phyloP scores from a whole-genome alignment of 2,329 filamentous ascomycete species.

The Fusarium nurragi region DNA sequence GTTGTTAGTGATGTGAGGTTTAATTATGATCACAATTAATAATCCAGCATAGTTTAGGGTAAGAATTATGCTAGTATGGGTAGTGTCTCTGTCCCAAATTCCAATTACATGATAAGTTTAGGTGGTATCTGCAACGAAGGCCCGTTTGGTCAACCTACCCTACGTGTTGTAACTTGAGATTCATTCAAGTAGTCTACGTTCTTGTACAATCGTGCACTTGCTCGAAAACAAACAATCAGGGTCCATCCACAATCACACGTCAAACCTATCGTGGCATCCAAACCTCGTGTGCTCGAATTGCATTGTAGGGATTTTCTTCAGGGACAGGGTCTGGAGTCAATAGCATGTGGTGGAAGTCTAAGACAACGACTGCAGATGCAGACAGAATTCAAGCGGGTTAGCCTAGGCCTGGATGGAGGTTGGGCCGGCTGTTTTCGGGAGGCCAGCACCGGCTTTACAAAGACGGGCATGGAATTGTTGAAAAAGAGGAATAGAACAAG shows the following conservation, averaged over 20 bases:
- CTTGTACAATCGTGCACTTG: neutral
- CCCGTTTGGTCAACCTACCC: too few species aligned
- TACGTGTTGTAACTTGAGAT: neutral
- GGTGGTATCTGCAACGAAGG: neutral
- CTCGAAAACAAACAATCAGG: slow-evolving; percentile 15
- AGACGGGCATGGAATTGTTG: slow-evolving; percentile 4
- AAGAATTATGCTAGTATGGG: neutral
- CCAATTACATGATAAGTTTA: neutral
- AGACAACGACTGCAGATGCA: slow-evolving; percentile 28
- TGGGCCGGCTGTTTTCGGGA: slow-evolving; percentile 22
- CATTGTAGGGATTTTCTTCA: slow-evolving; percentile 2
- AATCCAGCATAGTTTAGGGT: neutral
- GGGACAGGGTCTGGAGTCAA: slow-evolving; percentile 35
- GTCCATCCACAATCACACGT: slow-evolving; percentile 34
- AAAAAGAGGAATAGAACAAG: slow-evolving; percentile 22
- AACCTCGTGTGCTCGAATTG: neutral
- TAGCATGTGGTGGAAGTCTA: slow-evolving; percentile 32
- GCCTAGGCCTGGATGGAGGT: neutral
- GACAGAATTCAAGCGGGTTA: neutral
- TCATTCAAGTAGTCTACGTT: too few species aligned
- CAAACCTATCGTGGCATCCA: slow-evolving; percentile 1
- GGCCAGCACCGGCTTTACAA: slow-evolving; percentile 3
- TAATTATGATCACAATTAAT: neutral
- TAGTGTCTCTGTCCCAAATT: too few species aligned
- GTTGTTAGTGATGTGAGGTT: neutral